Evolutionary conservation across 345 rosid genomes (phyloP), one percentile per base, ranked within the genome.

Genomic region (Dipteronia sinensis): DNA sequence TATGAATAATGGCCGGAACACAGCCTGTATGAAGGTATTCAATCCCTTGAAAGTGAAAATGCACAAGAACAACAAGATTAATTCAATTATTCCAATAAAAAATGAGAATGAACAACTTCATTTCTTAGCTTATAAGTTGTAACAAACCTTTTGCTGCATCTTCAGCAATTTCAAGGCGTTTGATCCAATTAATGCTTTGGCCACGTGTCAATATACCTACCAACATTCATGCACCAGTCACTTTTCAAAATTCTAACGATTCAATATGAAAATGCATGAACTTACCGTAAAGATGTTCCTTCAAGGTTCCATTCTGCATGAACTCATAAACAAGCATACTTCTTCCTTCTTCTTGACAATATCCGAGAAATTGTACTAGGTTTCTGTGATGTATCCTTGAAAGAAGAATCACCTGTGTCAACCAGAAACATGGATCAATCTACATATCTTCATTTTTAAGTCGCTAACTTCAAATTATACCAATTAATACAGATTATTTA

Each of bases 361-460:
- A 97, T 8, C 99, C 99, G 72, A 90, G 93, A 89, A 97, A 97
- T 88, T 94, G 98, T 62, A 97, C 97, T 58, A 97, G 88, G 86
- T 94, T 97, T 77, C 98, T 87, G 79, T 97, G 99, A 89, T 97
- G 99, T 86, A 97, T 97, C 88, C 98, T 92, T 67, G 99, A 97
- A 44, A 97, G 98, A 84, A 97, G 94, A 42, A 87, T 89, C 79
- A 97, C 98, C 99, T 97, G 74, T 10, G 65, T 74, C 84, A 78
- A 65, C n/a, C 51, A 76, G 31, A 56, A 78, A 59, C 42, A 68
- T 19, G 10, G 11, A 7, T 55, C 65, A 71, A 77, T n/a, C 71
- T 71, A n/a, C 61, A 22, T 59, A 67, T 46, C 19, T 76, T 74
- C 76, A 62, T 77, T 22, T 64, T 76, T 64, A 1, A 67, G 47